Percentiles rank a stretch among this genome's conserved stretches.
These are phyloP conservation scores for Monosporascus ibericus DNA, from an alignment of 2,329 filamentous ascomycete genomes.

Conservation along the genomic window DNA sequence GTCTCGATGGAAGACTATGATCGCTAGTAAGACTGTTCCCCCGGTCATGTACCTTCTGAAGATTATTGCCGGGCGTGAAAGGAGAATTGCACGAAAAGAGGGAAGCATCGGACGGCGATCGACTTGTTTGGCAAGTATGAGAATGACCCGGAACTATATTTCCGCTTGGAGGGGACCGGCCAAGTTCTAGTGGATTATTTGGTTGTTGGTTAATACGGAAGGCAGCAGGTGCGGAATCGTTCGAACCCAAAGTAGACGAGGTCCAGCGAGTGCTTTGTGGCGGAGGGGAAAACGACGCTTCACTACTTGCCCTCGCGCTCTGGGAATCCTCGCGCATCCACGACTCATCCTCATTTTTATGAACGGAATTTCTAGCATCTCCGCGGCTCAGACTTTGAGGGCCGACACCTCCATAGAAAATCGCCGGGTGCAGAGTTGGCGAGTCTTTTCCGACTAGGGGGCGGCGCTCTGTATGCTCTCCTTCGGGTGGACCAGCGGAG, in stretches of 20 bases:
- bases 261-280: slow-evolving; percentile 23
- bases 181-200: slow-evolving; percentile 12
- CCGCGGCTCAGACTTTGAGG: slow-evolving; percentile 3
- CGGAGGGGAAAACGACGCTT: slow-evolving; percentile 19
- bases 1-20: slow-evolving; percentile 17
- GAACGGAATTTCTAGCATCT: slow-evolving; percentile 7
- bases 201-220: slow-evolving; percentile 8
- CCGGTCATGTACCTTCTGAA: slow-evolving; percentile 8
- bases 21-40: slow-evolving; percentile 8
- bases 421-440: slow-evolving; percentile 18
- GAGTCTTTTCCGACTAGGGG: slow-evolving; percentile 20
- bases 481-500: slow-evolving; percentile 13
- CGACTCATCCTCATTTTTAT: slow-evolving; percentile 16
- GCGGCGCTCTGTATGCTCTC: slow-evolving; percentile 15
- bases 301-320: slow-evolving; percentile 17
- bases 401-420: neutral
- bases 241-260: slow-evolving; percentile 23
- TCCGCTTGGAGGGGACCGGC: slow-evolving; percentile 11
- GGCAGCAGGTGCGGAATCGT: slow-evolving; percentile 8
- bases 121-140: neutral
- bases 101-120: slow-evolving; percentile 14
- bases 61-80: slow-evolving; percentile 16
- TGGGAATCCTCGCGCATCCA: slow-evolving; percentile 19
- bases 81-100: slow-evolving; percentile 9
- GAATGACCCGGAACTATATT: slow-evolving; percentile 3